Conservation (phyloP, 2,329 filamentous ascomycete species). For the Fusarium burgessii region DNA sequence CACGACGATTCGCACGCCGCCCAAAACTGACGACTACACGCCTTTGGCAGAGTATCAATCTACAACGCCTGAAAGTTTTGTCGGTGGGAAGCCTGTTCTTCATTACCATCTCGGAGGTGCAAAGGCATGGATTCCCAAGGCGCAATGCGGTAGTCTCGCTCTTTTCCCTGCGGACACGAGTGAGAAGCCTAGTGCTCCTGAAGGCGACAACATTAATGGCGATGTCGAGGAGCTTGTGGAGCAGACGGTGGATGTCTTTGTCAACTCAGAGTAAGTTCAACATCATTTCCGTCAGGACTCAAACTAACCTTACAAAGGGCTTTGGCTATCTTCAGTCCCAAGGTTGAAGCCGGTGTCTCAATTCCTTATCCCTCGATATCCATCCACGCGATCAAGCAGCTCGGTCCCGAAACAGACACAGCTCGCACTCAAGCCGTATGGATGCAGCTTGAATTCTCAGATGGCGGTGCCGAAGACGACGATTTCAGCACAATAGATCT, state of each 20-base stretch:
- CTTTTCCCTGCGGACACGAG: conserved; percentile 61
- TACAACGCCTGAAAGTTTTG: conserved; percentile 79
- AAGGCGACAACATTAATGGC: conserved; percentile 40
- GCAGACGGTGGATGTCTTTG: conserved; percentile 67
- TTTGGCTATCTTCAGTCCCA: conserved; percentile 73
- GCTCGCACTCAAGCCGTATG: conserved; percentile 65
- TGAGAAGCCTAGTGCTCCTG: conserved; percentile 45
- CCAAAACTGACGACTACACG: conserved; percentile 70
- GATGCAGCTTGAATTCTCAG: conserved; percentile 75
- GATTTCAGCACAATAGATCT: conserved; percentile 76
- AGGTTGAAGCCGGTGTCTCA: conserved; percentile 69
- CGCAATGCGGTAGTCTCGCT: conserved; percentile 66
- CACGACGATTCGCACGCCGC: conserved; percentile 68
- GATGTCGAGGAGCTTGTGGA: conserved; percentile 56
- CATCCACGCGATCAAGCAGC: conserved; percentile 78
- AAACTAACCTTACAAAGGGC: conserved; percentile 41
- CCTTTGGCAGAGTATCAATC: conserved; percentile 76
- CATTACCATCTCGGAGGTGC: conserved; percentile 70
- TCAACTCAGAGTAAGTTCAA: conserved; percentile 66
- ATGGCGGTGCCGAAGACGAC: conserved; percentile 69
- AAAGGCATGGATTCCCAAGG: conserved; percentile 68
- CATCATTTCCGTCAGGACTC: neutral
- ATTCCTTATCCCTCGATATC: conserved; percentile 81
- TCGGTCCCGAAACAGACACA: conserved; percentile 55
- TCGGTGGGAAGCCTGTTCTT: conserved; percentile 76